Base-by-base conservation (phyloP, 305 asterid species). In the Withania somnifera region DNA sequence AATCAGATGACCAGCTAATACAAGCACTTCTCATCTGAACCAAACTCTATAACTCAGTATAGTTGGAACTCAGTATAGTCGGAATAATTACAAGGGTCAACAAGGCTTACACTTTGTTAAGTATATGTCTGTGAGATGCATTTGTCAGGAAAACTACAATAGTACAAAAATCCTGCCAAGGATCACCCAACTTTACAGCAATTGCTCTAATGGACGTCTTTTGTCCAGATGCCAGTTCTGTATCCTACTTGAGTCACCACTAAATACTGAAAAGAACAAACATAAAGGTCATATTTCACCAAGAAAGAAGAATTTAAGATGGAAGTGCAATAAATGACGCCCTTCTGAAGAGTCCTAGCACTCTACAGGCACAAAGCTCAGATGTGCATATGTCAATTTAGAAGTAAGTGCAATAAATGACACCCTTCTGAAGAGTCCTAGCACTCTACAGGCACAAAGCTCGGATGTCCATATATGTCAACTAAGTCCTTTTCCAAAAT, bases 41-140 rank as follows among this genome's bases (percentile, higher is more conserved):
- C 76, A 2, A 79, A 58, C 63, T 26, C 60, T 38, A 58, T n/a
- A 57, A 47, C 82, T 38, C 69, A 58, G 73, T 79, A 79, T 57
- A 15, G 19, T 63, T 20, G 17, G 56, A 36, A 47, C 82, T 38
- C 69, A 58, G 73, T 79, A 79, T 57, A 15, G 19, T 63, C 19
- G 17, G 56, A 36, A 56, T 61, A 34, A 79, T 22, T 57, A 63
- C 82, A 79, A 79, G 54, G 45, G 82, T 63, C 82, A 22, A 79
- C 82, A 79, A 42, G 82, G 82, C 82, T 79, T 79, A 79, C 82
- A 79, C 82, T 79, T 79, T 40, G 42, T 60, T 79, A 79, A 58
- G 82, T 79, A 79, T 38, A 64, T 56, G 69, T 73, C 75, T 79
- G 75, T 63, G 58, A 79, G 71, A 57, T 79, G 82, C 82, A 79